Base-by-base conservation (phyloP, 2,329 filamentous ascomycete genomes). In the Fusarium foetens region DNA sequence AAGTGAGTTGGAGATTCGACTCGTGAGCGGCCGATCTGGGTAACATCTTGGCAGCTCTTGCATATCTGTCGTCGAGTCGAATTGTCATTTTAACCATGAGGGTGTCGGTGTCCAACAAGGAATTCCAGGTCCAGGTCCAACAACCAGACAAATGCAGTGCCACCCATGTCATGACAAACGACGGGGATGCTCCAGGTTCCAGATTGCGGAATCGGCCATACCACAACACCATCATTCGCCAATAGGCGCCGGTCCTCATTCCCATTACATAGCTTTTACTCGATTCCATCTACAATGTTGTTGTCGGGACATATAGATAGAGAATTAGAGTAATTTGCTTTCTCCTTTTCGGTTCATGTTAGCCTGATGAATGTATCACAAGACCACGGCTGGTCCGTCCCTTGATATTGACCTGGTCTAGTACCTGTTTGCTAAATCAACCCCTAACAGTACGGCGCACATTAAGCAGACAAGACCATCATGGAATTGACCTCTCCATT, bases 191-290 rank as follows among this genome's bases (percentile, higher is more conserved):
- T 59, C 67, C 67, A 67, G 52, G 63, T 46, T 61, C 68, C 45
- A 67, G 46, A 66, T 73, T 72, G 65, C 71, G 65, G 74, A 70
- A 74, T 72, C 63, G 70, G 71, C 46, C 62, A 69, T 68, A 65
- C 31, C 51, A 45, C 64, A 33, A 48, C 54, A 43, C 38, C 53
- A 61, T 66, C 62, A 77, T 77, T 77, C 72, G 75, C 64, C 73
- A 65, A 74, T 76, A 75, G 70, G 66, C 75, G 72, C 70, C 66
- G 41, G 36, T 66, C 54, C 70, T 49, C 60, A 58, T 76, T 77
- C 68, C 58, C 52, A 77, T 77, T 77, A 77, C 75, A 74, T 77
- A 77, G 75, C 63, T 74, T 64, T 77, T 77, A 77, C 75, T 69
- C 76, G 72, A 77, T 77, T 77, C 43, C 75, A 77, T 43, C 75